Evolutionary conservation across 257 asterid genomes (phyloP).

Genomic region (Salvia miltiorrhiza): DNA sequence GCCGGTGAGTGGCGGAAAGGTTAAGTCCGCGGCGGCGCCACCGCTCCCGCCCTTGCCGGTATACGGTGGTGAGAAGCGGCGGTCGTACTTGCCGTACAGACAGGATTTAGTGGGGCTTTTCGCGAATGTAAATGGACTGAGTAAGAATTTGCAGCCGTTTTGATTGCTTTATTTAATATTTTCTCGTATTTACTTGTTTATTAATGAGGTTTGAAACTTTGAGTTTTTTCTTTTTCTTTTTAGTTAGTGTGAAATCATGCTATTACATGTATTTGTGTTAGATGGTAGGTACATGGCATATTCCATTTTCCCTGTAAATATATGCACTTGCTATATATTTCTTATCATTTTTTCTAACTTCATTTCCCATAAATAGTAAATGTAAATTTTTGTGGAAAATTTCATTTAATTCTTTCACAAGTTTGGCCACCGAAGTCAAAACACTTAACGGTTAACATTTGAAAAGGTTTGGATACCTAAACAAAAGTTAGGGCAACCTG

Average conservation of each 20-base stretch:
- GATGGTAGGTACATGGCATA: too few relatives aligned
- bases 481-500: too few relatives aligned
- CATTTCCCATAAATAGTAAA: too few relatives aligned
- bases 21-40: slow-evolving; percentile 17
- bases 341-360: too few relatives aligned
- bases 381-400: neutral
- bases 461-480: neutral
- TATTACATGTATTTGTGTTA: neutral
- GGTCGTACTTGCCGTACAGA: slow-evolving; percentile 42
- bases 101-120: slow-evolving; percentile 45
- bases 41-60: slow-evolving; percentile 4
- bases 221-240: neutral
- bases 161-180: neutral
- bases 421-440: neutral
- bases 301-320: too few relatives aligned
- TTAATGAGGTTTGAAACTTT: neutral
- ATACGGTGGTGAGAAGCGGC: slow-evolving; percentile 35
- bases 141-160: slow-evolving; percentile 36
- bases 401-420: neutral
- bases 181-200: neutral
- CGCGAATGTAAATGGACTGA: slow-evolving; percentile 28
- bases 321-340: too few relatives aligned
- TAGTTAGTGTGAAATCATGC: neutral
- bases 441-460: neutral
- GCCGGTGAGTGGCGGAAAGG: slow-evolving; percentile 16